Conservation (phyloP, 306 rosid species). For the Prunus padus region DNA sequence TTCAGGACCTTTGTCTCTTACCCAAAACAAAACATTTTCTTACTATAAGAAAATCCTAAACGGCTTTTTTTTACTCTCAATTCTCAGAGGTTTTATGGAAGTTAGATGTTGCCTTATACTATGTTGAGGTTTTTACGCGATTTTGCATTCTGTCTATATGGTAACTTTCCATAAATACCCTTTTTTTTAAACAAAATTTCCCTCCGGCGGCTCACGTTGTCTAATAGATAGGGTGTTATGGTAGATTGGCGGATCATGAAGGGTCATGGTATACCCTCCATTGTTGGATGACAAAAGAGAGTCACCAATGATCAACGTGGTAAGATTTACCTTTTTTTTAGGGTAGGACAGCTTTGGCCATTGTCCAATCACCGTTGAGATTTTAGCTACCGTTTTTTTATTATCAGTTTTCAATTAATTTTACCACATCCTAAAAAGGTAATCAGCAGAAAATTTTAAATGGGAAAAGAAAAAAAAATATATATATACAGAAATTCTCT, state of each 20-base stretch:
- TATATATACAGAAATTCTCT: too few relatives aligned
- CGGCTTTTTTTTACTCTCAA: neutral
- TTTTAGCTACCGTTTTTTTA: too few relatives aligned
- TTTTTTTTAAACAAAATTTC: neutral
- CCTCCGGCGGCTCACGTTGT: neutral
- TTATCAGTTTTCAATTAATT: too few relatives aligned
- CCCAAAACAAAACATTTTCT: constrained; percentile 3
- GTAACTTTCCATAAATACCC: constrained; percentile 7
- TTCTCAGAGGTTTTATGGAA: neutral
- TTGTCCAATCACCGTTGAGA: too few relatives aligned
- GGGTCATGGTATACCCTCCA: neutral
- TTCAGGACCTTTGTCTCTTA: constrained; percentile 35
- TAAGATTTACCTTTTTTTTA: too few relatives aligned
- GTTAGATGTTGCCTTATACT: neutral
- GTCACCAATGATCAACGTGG: too few relatives aligned
- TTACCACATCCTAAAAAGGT: too few relatives aligned
- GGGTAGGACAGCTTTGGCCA: too few relatives aligned
- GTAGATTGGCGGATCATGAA: neutral
- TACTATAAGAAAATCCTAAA: constrained; percentile 1
- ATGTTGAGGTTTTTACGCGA: constrained; percentile 9
- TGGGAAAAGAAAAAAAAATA: accelerated
- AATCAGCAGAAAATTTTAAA: too few relatives aligned
- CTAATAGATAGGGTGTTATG: neutral
- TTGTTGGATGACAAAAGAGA: neutral
- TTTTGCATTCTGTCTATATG: neutral